These are phyloP conservation scores for Hemisphaericaspora nanyangensis DNA, from an alignment of 805 yeast genomes.

Conservation along the genomic window DNA sequence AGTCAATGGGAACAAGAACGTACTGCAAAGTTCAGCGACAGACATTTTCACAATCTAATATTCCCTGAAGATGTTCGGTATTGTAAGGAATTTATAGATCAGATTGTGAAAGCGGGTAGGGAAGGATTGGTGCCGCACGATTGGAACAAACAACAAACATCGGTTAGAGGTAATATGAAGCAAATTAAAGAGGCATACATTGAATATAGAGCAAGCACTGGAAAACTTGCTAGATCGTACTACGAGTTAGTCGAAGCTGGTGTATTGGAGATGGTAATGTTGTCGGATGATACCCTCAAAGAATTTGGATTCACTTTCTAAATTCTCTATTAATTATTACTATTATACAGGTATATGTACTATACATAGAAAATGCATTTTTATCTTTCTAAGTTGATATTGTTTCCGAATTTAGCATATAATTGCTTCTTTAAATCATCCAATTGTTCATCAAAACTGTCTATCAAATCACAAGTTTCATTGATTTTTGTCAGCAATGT, in stretches of 20 bases:
- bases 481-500: constrained; percentile 48
- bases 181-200: constrained; percentile 44
- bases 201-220: constrained; percentile 33
- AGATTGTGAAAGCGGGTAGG: constrained; percentile 10
- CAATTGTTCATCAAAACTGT: constrained; percentile 51
- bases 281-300: background rate
- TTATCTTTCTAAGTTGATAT: constrained; percentile 76
- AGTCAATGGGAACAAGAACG: constrained; percentile 25
- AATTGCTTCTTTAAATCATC: constrained; percentile 62
- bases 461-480: constrained; percentile 43
- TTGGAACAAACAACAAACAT: constrained; percentile 48
- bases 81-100: constrained; percentile 36
- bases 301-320: constrained; percentile 12
- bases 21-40: constrained; percentile 18
- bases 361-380: no score
- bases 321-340: constrained; percentile 6
- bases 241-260: constrained; percentile 37
- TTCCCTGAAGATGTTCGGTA: constrained; percentile 57
- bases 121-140: constrained; percentile 52
- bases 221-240: constrained; percentile 32
- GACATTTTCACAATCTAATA: constrained; percentile 36
- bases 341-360: background rate
- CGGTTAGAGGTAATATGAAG: constrained; percentile 41
- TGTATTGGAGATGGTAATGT: background rate
- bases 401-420: constrained; percentile 85